phyloP scores from a whole-genome alignment of 176 grass and related monocot genomes.

The Triticum dicoccoides region DNA sequence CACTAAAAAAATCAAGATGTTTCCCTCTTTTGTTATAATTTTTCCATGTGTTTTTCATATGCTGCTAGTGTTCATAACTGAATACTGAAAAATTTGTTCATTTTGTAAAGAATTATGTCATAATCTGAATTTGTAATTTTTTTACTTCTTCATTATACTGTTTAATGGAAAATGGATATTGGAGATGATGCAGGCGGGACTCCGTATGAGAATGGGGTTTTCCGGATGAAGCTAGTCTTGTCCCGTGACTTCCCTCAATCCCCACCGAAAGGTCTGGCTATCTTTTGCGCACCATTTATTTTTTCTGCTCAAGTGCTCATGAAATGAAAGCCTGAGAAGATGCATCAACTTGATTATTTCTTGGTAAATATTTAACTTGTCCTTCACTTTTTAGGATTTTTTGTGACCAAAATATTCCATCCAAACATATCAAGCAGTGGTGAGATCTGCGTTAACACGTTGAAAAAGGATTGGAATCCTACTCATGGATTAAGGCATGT shows the following conservation, averaged over 20 bases:
- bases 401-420: constrained; percentile 94
- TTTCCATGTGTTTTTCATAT: background rate
- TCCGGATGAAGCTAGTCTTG: constrained; percentile 86
- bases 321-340: background rate
- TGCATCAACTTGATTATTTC: background rate
- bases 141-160: background rate
- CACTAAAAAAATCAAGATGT: background rate
- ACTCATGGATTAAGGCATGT: constrained; percentile 89
- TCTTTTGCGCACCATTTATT: background rate
- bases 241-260: constrained; percentile 81
- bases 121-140: background rate
- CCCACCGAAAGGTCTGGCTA: constrained; percentile 72
- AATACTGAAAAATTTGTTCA: background rate
- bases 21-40: background rate
- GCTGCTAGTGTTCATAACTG: background rate
- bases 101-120: background rate
- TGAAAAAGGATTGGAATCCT: constrained; percentile 95
- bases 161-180: background rate
- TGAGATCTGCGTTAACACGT: constrained; percentile 93
- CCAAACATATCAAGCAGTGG: constrained; percentile 87
- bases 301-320: background rate
- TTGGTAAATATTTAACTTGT: background rate
- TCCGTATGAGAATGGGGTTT: constrained; percentile 88
- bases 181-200: constrained; percentile 57
- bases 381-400: constrained; percentile 56